phyloP scores from a whole-genome alignment of 1,139 yeast genomes.

The Yamadazyma pseudoaaseri region DNA sequence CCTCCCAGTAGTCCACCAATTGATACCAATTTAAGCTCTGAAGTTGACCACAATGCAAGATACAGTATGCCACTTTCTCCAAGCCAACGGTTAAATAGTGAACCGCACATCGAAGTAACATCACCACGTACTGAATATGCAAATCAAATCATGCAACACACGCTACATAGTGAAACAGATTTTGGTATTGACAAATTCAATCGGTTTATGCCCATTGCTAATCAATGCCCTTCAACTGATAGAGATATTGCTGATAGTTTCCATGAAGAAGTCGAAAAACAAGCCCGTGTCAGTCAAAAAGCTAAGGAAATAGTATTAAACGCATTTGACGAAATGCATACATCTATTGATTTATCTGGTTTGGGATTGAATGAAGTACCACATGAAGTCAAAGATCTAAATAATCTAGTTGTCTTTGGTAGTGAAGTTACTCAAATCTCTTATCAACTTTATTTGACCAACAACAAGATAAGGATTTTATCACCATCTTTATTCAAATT shows the following conservation, averaged over 20 bases:
- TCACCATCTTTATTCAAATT: slow-evolving; percentile 42
- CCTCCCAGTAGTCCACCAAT: slow-evolving; percentile 18
- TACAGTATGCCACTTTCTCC: slow-evolving; percentile 15
- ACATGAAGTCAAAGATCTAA: slow-evolving; percentile 43
- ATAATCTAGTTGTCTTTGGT: slow-evolving; percentile 40
- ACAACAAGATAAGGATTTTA: slow-evolving; percentile 31
- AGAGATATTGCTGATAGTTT: slow-evolving; percentile 16
- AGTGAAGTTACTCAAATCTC: slow-evolving; percentile 22
- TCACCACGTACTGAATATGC: slow-evolving; percentile 6
- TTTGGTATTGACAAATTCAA: slow-evolving; percentile 48
- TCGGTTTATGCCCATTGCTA: slow-evolving; percentile 31
- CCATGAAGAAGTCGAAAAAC: slow-evolving; percentile 12
- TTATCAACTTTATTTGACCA: slow-evolving; percentile 39
- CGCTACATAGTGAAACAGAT: slow-evolving; percentile 42
- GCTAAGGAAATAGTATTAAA: slow-evolving; percentile 37
- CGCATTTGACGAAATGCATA: slow-evolving; percentile 39
- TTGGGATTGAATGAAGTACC: slow-evolving; percentile 41
- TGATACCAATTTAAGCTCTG: slow-evolving; percentile 13
- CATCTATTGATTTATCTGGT: slow-evolving; percentile 36
- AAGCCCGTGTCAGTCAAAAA: slow-evolving; percentile 15
- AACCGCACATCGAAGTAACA: slow-evolving; percentile 7
- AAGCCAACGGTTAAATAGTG: slow-evolving; percentile 12
- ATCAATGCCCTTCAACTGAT: slow-evolving; percentile 32
- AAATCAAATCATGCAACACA: slow-evolving; percentile 5
- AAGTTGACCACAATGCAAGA: slow-evolving; percentile 14